phyloP scores from a whole-genome alignment of 176 grass and related monocot genomes.

The Olyra latifolia region DNA sequence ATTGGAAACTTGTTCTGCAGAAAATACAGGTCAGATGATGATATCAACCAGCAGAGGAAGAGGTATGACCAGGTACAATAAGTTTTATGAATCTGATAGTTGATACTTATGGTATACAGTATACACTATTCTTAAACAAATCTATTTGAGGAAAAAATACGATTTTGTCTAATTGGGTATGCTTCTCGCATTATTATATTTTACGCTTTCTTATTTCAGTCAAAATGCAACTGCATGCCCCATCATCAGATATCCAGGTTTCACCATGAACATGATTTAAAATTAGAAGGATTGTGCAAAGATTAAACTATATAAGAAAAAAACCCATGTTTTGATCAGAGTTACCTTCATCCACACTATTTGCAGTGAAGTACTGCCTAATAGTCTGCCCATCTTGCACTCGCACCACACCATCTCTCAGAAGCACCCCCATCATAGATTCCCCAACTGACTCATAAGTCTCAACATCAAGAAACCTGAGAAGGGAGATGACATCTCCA shows the following conservation, averaged over 20 bases:
- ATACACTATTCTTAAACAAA: not conserved
- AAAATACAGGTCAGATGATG: constrained; percentile 17
- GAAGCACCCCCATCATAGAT: constrained; percentile 68
- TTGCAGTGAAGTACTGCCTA: constrained; percentile 51
- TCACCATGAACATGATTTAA: constrained; percentile 10
- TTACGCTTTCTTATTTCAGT: constrained; percentile 13
- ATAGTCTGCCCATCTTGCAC: constrained; percentile 72
- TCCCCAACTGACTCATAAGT: constrained; percentile 90
- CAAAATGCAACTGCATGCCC: not conserved
- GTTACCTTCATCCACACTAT: constrained; percentile 56
- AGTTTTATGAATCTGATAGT: not conserved
- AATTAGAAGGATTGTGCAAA: constrained; percentile 5
- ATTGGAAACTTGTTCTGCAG: constrained; percentile 48
- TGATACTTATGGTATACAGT: not conserved
- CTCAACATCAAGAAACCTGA: constrained; percentile 91
- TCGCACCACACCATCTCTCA: constrained; percentile 67
- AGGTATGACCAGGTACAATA: not conserved
- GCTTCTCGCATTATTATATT: not conserved
- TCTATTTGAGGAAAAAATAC: not conserved
- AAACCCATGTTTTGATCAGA: not conserved
- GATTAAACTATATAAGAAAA: not conserved
- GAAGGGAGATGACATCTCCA: constrained; percentile 59
- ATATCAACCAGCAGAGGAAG: constrained; percentile 15
- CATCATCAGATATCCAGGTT: not conserved
- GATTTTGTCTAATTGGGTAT: not conserved